Conservation (phyloP, 2,329 filamentous ascomycete species). For the Colletotrichum camelliae region DNA sequence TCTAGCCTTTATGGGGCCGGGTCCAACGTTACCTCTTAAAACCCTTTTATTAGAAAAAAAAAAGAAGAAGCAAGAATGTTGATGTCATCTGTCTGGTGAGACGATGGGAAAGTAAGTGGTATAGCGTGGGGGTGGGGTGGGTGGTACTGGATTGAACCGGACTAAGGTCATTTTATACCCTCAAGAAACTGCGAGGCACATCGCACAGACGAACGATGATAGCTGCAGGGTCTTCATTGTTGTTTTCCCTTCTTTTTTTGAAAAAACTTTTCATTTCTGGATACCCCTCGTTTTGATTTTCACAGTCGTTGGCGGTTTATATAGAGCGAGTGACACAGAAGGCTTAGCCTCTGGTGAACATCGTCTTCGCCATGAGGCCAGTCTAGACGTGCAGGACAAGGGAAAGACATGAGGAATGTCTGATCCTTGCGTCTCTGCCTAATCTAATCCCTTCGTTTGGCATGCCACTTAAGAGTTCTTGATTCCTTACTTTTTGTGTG, state of each 20-base stretch:
- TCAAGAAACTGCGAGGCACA: not conserved
- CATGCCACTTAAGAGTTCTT: not conserved
- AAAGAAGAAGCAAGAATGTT: not conserved
- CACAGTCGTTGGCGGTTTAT: not conserved
- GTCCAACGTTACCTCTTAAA: not conserved
- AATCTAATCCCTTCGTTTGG: constrained; percentile 12
- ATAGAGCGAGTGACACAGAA: not conserved
- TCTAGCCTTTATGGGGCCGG: not conserved
- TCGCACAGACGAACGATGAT: not conserved
- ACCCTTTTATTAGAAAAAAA: not conserved
- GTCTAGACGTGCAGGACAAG: not conserved
- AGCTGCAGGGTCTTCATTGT: not conserved
- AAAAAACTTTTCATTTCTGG: not conserved
- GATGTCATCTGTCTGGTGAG: not conserved
- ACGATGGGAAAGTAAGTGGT: not conserved
- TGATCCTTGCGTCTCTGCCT: not conserved
- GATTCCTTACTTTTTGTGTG: not conserved
- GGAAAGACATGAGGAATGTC: not conserved
- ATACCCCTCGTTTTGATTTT: constrained; percentile 4
- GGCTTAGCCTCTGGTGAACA: not conserved
- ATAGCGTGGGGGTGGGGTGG: not conserved
- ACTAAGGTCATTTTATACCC: not conserved
- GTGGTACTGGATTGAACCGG: not conserved
- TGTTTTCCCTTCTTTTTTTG: not conserved
- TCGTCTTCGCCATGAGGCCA: not conserved